Evolutionary conservation across 2,329 filamentous ascomycete genomes (phyloP).

Genomic region (Purpureocillium lavendulum): DNA sequence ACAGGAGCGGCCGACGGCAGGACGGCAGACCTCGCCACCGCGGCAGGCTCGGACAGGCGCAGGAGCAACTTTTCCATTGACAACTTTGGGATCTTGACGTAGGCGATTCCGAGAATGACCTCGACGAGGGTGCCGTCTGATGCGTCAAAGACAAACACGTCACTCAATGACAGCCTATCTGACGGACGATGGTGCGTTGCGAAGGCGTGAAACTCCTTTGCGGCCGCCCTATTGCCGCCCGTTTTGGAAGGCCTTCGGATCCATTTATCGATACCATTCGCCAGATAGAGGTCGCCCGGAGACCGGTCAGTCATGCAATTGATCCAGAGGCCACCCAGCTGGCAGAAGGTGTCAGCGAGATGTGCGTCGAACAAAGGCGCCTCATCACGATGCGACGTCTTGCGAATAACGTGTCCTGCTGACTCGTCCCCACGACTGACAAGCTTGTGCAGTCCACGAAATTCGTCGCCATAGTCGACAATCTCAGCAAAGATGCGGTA

Average conservation of each 20-base stretch:
- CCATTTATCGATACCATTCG: constrained; percentile 19
- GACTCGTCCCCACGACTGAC: constrained; percentile 17
- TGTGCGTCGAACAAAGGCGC: constrained; percentile 14
- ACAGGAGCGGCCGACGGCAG: too few relatives aligned
- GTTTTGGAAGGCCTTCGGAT: constrained; percentile 18
- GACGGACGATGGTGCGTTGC: constrained; percentile 2
- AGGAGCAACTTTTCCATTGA: constrained; percentile 5
- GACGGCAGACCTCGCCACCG: not conserved
- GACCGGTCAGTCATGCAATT: constrained; percentile 23
- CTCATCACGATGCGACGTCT: constrained; percentile 7
- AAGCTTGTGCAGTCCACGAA: constrained; percentile 17
- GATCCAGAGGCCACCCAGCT: constrained; percentile 26
- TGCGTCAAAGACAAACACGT: constrained; percentile 7
- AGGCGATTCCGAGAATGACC: constrained; percentile 6
- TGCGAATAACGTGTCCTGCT: constrained; percentile 18
- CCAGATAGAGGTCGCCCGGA: constrained; percentile 21
- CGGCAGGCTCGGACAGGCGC: too few relatives aligned
- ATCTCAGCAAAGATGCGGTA: constrained; percentile 25
- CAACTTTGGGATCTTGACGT: constrained; percentile 4
- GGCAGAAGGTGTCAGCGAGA: constrained; percentile 22
- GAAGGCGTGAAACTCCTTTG: constrained; percentile 3
- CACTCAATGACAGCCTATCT: not conserved
- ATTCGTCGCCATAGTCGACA: constrained; percentile 22
- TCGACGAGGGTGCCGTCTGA: not conserved
- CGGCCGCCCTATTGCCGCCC: not conserved